Evolutionary conservation across 768 basidiomycete genomes (phyloP).

Genomic region (Brasilioporus rufonigricans): DNA sequence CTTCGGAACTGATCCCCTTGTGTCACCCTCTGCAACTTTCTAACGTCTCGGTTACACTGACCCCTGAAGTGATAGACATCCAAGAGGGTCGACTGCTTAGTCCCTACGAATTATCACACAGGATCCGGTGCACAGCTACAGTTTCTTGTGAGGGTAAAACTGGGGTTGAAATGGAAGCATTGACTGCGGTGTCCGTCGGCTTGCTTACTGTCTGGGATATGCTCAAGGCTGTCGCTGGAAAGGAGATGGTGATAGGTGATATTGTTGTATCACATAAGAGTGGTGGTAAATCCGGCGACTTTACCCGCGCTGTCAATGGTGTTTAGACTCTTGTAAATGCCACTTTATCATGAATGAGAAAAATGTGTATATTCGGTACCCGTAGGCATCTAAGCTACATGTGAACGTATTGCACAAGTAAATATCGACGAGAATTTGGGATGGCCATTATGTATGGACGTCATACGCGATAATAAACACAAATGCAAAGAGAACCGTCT

Average conservation of each 20-base stretch:
- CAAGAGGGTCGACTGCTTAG: not conserved
- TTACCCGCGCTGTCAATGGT: slow-evolving; percentile 32
- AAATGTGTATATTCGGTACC: not conserved
- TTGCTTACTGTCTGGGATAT: slow-evolving; percentile 90
- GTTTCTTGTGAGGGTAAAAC: slow-evolving; percentile 79
- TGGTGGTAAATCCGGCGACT: slow-evolving; percentile 76
- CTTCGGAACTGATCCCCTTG: slow-evolving; percentile 79
- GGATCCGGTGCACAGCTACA: slow-evolving; percentile 61
- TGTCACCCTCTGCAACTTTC: slow-evolving; percentile 83
- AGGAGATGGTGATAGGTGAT: slow-evolving; percentile 76
- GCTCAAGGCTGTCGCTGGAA: slow-evolving; percentile 88
- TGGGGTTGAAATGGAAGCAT: slow-evolving; percentile 92
- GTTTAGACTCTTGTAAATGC: not conserved
- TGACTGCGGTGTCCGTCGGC: slow-evolving; percentile 78
- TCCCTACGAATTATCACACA: slow-evolving; percentile 33
- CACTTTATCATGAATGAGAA: not conserved
- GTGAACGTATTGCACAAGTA: not conserved
- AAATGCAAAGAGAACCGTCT: not conserved
- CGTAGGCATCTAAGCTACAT: not conserved
- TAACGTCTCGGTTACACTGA: slow-evolving; percentile 62
- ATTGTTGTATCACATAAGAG: slow-evolving; percentile 64
- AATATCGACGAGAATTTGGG: not conserved
- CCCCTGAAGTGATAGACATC: slow-evolving; percentile 37
- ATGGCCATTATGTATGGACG: not conserved
- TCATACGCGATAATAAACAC: not conserved